A percentile compares a stretch with the other conserved stretches of the same genome.
Conservation (phyloP, 2,329 filamentous ascomycete species). For the Periconia macrospinosa region DNA sequence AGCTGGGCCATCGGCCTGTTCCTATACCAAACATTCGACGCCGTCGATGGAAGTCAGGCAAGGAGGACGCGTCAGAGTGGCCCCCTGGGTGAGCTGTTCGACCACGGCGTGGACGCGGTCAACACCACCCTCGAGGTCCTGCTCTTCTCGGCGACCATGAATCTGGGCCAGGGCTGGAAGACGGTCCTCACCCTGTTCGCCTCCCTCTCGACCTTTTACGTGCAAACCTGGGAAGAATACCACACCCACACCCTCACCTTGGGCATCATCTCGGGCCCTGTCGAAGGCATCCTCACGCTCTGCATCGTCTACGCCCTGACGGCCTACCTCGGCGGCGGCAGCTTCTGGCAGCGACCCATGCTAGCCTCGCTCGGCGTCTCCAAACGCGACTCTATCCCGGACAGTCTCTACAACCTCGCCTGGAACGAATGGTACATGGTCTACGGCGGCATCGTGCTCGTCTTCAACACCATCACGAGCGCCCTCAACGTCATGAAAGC, state of each 20-base stretch:
- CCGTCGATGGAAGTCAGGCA: constrained; percentile 91
- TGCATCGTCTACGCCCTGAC: constrained; percentile 81
- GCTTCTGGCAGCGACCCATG: constrained; percentile 90
- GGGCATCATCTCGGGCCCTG: constrained; percentile 88
- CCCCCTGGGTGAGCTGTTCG: constrained; percentile 92
- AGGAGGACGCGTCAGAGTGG: constrained; percentile 90
- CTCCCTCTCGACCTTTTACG: constrained; percentile 91
- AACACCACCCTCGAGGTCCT: constrained; percentile 94
- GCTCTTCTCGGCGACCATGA: constrained; percentile 89
- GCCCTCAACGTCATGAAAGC: constrained; percentile 82
- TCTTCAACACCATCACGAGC: constrained; percentile 81
- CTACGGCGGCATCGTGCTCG: constrained; percentile 78
- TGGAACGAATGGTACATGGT: constrained; percentile 94
- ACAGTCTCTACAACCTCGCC: constrained; percentile 72
- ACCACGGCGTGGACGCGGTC: constrained; percentile 92
- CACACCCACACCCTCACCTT: constrained; percentile 95
- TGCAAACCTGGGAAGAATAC: constrained; percentile 99
- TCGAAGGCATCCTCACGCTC: constrained; percentile 88
- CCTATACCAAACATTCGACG: constrained; percentile 97
- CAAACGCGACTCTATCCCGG: constrained; percentile 65
- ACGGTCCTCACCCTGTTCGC: constrained; percentile 83
- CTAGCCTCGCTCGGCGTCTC: constrained; percentile 71
- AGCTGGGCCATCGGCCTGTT: constrained; percentile 89
- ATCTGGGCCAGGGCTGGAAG: constrained; percentile 89
- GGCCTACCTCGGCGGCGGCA: constrained; percentile 80